Conservation (phyloP, 2,329 filamentous ascomycete genomes). For the Fusarium sp. region DNA sequence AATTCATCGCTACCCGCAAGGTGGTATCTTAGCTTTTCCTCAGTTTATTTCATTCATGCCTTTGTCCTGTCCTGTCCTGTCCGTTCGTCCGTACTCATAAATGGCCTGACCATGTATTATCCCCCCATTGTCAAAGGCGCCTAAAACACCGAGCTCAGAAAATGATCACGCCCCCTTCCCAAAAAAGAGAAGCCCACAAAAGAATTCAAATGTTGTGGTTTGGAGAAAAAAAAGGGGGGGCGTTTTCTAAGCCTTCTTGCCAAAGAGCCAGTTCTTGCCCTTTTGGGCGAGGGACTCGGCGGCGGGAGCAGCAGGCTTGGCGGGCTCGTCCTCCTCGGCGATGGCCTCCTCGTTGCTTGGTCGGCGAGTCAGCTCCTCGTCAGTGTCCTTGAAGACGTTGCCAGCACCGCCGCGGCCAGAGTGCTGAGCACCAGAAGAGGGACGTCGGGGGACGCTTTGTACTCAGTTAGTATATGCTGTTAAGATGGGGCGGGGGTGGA, state of each 20-base stretch:
- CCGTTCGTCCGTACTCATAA: constrained; percentile 6
- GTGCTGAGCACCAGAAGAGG: constrained; percentile 69
- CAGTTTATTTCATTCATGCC: background rate
- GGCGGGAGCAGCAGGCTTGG: background rate
- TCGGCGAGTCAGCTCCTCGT: constrained; percentile 47
- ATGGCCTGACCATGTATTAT: constrained; percentile 10
- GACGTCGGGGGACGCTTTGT: constrained; percentile 62
- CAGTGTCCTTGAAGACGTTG: constrained; percentile 69
- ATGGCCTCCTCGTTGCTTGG: constrained; percentile 47
- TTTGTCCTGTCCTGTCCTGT: background rate
- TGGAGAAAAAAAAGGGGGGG: background rate
- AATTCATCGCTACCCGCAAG: constrained; percentile 23
- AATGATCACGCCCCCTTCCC: constrained; percentile 10
- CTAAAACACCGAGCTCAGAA: constrained; percentile 40
- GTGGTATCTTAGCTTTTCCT: constrained; percentile 39
- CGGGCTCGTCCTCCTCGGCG: constrained; percentile 32
- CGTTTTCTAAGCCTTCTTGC: constrained; percentile 55
- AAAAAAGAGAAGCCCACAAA: background rate
- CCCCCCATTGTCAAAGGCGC: constrained; percentile 18
- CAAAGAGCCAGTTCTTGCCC: constrained; percentile 61
- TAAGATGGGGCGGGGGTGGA: background rate
- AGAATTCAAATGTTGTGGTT: background rate
- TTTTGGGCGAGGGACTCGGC: constrained; percentile 49
- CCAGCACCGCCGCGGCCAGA: constrained; percentile 80
- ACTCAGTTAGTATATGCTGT: constrained; percentile 9